phyloP scores from a whole-genome alignment of 2,329 filamentous ascomycete genomes.

The Paecilomyces variotii region DNA sequence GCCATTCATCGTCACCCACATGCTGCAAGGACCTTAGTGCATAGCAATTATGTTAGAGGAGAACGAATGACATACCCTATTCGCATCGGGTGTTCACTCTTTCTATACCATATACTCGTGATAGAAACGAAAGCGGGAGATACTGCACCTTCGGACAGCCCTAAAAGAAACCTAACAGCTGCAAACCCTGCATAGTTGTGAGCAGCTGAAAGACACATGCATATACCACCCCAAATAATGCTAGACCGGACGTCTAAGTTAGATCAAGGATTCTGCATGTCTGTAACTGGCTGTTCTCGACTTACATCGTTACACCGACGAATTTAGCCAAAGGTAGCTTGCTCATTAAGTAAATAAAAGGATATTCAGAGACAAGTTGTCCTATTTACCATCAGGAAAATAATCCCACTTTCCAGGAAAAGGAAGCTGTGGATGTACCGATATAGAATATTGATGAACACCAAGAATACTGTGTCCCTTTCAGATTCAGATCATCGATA shows the following conservation, averaged over 20 bases:
- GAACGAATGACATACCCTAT: constrained; percentile 13
- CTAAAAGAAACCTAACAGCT: constrained; percentile 36
- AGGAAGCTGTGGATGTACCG: constrained; percentile 13
- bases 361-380: constrained; percentile 42
- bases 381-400: constrained; percentile 9
- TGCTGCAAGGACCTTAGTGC: constrained; percentile 7
- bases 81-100: constrained; percentile 28
- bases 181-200: constrained; percentile 33
- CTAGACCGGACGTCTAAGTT: constrained; percentile 8
- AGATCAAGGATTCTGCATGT: background rate
- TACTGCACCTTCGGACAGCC: constrained; percentile 39
- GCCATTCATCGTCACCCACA: constrained; percentile 41
- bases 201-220: constrained; percentile 39
- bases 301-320: constrained; percentile 41
- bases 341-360: constrained; percentile 46
- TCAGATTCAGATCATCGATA: constrained; percentile 39
- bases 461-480: constrained; percentile 43
- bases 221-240: constrained; percentile 37
- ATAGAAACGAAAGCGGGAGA: constrained; percentile 41
- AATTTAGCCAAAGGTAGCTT: constrained; percentile 43
- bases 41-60: background rate
- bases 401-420: background rate
- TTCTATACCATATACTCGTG: constrained; percentile 36
- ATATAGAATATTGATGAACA: constrained; percentile 28
- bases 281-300: background rate